Percentiles rank a stretch among this genome's conserved stretches.
Evolutionary conservation across 495 filamentous ascomycete genomes (phyloP).

Genomic region (Cudoniella acicularis): DNA sequence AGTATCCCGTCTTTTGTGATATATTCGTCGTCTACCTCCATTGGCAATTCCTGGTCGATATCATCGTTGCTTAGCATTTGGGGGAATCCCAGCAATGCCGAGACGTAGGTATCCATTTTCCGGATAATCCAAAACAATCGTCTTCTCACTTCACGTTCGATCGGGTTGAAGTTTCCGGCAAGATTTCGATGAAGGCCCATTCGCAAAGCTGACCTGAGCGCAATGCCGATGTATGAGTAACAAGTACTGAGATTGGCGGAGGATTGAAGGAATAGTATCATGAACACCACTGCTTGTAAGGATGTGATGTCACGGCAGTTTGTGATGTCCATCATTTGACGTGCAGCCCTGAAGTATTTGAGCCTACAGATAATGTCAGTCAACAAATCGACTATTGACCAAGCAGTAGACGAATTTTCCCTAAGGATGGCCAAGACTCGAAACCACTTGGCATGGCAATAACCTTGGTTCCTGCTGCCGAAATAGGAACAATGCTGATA

Average conservation of each 20-base stretch:
- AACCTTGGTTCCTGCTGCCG: no score
- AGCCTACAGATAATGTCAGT: slow-evolving; percentile 45
- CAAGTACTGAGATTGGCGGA: slow-evolving; percentile 89
- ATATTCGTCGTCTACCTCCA: slow-evolving; percentile 86
- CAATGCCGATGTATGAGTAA: slow-evolving; percentile 90
- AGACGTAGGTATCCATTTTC: slow-evolving; percentile 93
- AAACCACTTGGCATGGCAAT: no score
- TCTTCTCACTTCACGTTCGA: slow-evolving; percentile 80
- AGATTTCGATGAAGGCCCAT: slow-evolving; percentile 86
- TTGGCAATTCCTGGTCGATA: slow-evolving; percentile 83
- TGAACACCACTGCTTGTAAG: slow-evolving; percentile 83
- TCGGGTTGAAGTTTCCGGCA: slow-evolving; percentile 67
- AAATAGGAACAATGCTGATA: no score
- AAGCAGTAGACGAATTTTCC: no score
- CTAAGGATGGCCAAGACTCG: no score
- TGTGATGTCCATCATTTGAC: slow-evolving; percentile 76
- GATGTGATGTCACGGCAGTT: slow-evolving; percentile 85
- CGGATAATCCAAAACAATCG: slow-evolving; percentile 87
- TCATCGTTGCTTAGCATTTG: slow-evolving; percentile 82
- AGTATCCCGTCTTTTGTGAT: slow-evolving; percentile 75
- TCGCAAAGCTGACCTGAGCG: slow-evolving; percentile 76
- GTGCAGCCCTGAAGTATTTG: slow-evolving; percentile 79
- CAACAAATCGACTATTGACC: no score
- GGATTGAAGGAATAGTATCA: slow-evolving; percentile 89
- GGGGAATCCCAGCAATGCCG: slow-evolving; percentile 82